Percentiles rank a stretch among this genome's conserved stretches.
phyloP scores from a whole-genome alignment of 768 basidiomycete species.

The Mycena vitilis region DNA sequence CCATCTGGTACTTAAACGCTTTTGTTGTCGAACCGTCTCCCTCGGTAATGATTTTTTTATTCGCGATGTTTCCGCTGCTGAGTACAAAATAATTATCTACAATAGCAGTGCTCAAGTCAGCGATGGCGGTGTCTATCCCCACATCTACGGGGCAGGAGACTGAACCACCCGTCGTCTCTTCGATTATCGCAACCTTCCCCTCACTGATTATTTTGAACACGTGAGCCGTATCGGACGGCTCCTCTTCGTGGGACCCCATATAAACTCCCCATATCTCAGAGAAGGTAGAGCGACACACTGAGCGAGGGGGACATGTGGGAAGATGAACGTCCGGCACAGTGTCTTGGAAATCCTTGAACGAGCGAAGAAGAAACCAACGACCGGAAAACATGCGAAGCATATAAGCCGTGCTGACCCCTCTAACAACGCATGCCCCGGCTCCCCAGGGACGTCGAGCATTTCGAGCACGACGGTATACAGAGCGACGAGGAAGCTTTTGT shows the following conservation, averaged over 20 bases:
- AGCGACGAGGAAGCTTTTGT: conserved; percentile 17
- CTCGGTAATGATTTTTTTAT: no score
- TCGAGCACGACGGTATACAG: conserved; percentile 23
- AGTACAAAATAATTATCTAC: no score
- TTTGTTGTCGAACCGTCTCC: no score
- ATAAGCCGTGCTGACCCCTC: conserved; percentile 7
- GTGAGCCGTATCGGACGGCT: background rate
- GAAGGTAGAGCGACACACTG: background rate
- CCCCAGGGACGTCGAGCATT: background rate
- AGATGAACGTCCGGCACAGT: background rate
- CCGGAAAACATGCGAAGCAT: conserved; percentile 19
- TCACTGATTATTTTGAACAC: background rate
- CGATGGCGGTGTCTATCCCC: background rate
- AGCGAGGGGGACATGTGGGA: background rate
- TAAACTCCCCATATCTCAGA: background rate
- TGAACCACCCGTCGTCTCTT: background rate
- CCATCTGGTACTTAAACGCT: no score
- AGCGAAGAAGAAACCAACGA: conserved; percentile 8
- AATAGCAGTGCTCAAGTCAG: background rate
- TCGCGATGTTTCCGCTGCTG: no score
- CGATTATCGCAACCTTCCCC: background rate
- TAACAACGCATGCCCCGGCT: background rate
- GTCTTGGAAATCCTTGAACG: background rate
- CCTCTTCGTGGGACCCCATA: background rate
- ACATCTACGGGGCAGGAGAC: background rate